Base-by-base conservation (phyloP, 2,329 filamentous ascomycete genomes). In the Bipolaris victoriae region DNA sequence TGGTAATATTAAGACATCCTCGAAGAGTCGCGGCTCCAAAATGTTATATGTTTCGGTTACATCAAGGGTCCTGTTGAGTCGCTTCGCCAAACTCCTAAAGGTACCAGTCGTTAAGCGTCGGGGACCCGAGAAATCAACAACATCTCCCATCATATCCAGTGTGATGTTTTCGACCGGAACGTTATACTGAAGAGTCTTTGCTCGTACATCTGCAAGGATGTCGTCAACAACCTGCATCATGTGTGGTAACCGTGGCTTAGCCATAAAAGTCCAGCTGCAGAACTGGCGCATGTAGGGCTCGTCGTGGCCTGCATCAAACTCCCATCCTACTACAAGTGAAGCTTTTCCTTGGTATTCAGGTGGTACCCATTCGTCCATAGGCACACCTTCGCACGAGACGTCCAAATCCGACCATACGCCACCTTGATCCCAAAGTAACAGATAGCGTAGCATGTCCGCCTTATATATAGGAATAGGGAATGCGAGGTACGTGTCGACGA, bases 351-450 rank as follows among this genome's bases (percentile, higher is more conserved):
- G 65, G 40, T 76, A 74, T 43, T 76, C 58, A 5, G 35, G 22
- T 0, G 78, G 77, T 6, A 81, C 66, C 77, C 77, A 80, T 1
- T 74, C 59, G 5, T 63, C 54, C 15, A 79, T 74, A 0, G 71
- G 62, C 16, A 60, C 45, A 24, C 62, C 68, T 51, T 75, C 68
- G 54, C 74, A 77, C 0, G 71, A 74, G 4, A 77, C 70, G 49
- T 80, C 77, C 6, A 80, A 61, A 40, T 80, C 79, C 22, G 67
- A 76, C 72, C 75, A 81, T 9, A 78, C 66, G 1, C 79, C 79
- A 0, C 78, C 79, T 45, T 79, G 63, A 5, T 72, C 65, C 46
- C 73, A 75, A 0, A 80, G 60, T 15, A 80, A 65, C 7, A 81
- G 59, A 47, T 80, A 79, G 3, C 78, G 75, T 5, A 80, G 67